These are phyloP conservation scores for Fraxinus velutina DNA, from an alignment of 305 asterid species.

Conservation along the genomic window DNA sequence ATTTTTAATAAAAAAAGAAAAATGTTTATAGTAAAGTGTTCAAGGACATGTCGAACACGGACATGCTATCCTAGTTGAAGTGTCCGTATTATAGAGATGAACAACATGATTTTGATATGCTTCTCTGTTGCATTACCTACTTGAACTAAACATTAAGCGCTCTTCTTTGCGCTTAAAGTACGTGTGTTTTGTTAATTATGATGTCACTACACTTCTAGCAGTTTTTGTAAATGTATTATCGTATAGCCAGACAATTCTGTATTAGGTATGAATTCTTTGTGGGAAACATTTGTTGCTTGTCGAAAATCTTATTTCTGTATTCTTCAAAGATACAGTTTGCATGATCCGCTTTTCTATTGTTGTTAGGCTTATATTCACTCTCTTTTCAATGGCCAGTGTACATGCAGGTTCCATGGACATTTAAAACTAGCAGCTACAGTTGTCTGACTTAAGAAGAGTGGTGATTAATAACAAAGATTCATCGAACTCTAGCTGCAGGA, in stretches of 20 bases:
- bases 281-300: not conserved
- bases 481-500: constrained; percentile 8
- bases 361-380: not conserved
- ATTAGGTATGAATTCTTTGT: not conserved
- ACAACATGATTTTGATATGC: not conserved
- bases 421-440: constrained; percentile 1
- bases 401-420: constrained; percentile 33
- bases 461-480: constrained; percentile 20
- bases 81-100: not conserved
- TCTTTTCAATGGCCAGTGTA: constrained; percentile 14
- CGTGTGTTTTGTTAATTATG: not conserved
- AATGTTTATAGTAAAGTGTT: no score
- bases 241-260: not conserved
- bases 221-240: not conserved
- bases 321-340: not conserved
- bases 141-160: not conserved
- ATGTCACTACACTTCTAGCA: not conserved
- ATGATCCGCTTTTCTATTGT: not conserved
- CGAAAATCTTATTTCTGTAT: not conserved
- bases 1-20: no score
- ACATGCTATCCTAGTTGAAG: no score
- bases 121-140: not conserved
- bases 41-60: no score
- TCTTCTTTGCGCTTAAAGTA: not conserved
- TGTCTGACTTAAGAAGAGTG: constrained; percentile 7